These are phyloP conservation scores for Monascus ruber DNA, from an alignment of 2,329 filamentous ascomycete genomes.

Conservation along the genomic window DNA sequence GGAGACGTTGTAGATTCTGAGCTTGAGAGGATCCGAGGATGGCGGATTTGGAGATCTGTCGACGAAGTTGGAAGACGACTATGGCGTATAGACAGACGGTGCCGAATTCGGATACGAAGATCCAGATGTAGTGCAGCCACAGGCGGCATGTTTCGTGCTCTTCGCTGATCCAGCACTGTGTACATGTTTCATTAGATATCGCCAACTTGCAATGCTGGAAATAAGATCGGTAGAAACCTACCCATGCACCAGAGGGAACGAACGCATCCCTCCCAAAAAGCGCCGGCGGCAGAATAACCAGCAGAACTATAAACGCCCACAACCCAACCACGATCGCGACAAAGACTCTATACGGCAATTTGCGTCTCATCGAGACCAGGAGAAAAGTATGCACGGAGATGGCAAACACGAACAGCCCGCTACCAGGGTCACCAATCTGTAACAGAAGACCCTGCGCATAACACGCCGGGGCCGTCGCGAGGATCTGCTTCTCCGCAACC, in stretches of 20 bases:
- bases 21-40: slow-evolving; percentile 25
- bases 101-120: slow-evolving; percentile 41
- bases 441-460: slow-evolving; percentile 42
- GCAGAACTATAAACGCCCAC: slow-evolving; percentile 35
- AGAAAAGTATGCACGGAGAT: slow-evolving; percentile 45
- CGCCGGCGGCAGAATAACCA: slow-evolving; percentile 38
- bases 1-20: slow-evolving; percentile 27
- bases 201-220: background rate
- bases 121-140: slow-evolving; percentile 43
- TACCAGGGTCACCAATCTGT: slow-evolving; percentile 41
- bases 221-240: slow-evolving; percentile 11
- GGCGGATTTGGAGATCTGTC: slow-evolving; percentile 29
- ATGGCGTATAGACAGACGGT: slow-evolving; percentile 37
- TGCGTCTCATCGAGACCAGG: slow-evolving; percentile 37
- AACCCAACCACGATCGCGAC: slow-evolving; percentile 31
- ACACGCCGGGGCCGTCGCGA: slow-evolving; percentile 34
- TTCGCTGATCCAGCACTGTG: slow-evolving; percentile 39
- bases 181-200: slow-evolving; percentile 1
- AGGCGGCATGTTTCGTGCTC: slow-evolving; percentile 34
- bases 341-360: slow-evolving; percentile 36
- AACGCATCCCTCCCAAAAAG: slow-evolving; percentile 34
- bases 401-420: slow-evolving; percentile 43
- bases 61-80: slow-evolving; percentile 38
- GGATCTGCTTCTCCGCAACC: slow-evolving; percentile 34
- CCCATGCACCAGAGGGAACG: slow-evolving; percentile 40